Conservation (phyloP, 768 basidiomycete species). For the Collybiopsis luxurians region DNA sequence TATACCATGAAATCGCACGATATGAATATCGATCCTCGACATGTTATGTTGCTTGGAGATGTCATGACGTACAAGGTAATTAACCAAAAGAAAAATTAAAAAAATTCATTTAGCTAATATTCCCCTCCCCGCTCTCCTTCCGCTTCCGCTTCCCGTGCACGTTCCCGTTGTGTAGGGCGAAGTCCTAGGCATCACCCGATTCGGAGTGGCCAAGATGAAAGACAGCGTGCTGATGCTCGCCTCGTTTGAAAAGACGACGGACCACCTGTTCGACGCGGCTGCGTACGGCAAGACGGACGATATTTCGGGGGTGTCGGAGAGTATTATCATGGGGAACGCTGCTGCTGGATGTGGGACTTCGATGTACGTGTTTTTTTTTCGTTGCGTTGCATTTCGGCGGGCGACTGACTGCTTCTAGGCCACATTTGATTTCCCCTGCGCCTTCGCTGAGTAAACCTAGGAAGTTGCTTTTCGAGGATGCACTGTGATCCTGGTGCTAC, state of each 20-base stretch:
- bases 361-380: slow-evolving; percentile 51
- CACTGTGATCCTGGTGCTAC: slow-evolving; percentile 25
- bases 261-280: slow-evolving; percentile 97
- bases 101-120: too few species aligned
- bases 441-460: slow-evolving; percentile 48
- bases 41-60: slow-evolving; percentile 97
- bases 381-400: background rate
- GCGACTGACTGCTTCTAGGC: slow-evolving; percentile 30
- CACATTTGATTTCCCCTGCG: slow-evolving; percentile 43
- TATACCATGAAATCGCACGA: slow-evolving; percentile 97
- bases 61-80: slow-evolving; percentile 96
- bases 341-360: slow-evolving; percentile 94
- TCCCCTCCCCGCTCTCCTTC: background rate
- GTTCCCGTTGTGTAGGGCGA: slow-evolving; percentile 63
- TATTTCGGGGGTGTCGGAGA: slow-evolving; percentile 97
- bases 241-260: slow-evolving; percentile 99
- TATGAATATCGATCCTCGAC: slow-evolving; percentile 98
- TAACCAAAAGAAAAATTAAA: background rate
- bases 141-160: background rate
- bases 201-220: slow-evolving; percentile 99
- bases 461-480: slow-evolving; percentile 47
- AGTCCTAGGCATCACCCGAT: slow-evolving; percentile 96
- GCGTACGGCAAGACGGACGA: slow-evolving; percentile 94
- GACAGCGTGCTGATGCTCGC: slow-evolving; percentile 99
- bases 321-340: slow-evolving; percentile 99